Evolutionary conservation across 768 basidiomycete species (phyloP).

Genomic region (Gelatoporia subvermispora): DNA sequence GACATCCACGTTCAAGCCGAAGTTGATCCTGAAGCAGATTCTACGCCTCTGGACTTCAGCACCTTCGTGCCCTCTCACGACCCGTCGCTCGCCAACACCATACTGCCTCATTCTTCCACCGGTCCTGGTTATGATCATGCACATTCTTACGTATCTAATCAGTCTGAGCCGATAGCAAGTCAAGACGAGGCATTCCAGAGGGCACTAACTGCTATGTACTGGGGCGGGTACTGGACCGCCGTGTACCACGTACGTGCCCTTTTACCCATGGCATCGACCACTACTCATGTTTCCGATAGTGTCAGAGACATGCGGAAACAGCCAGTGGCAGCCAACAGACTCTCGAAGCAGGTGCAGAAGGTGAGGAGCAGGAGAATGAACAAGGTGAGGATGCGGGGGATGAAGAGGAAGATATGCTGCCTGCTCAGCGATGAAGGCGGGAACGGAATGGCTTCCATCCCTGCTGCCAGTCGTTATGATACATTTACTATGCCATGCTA

Average conservation of each 20-base stretch:
- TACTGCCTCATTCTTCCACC: slow-evolving; percentile 9
- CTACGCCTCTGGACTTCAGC: slow-evolving; percentile 61
- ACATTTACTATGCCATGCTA: too few relatives aligned
- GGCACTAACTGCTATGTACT: slow-evolving; percentile 78
- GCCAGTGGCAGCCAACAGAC: slow-evolving; percentile 18
- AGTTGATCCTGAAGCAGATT: slow-evolving; percentile 38
- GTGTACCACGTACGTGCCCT: slow-evolving; percentile 63
- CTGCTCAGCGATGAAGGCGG: slow-evolving; percentile 13
- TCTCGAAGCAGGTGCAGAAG: slow-evolving; percentile 25
- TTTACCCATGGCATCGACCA: background rate
- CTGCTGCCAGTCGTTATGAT: too few relatives aligned
- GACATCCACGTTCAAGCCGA: background rate
- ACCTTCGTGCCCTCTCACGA: slow-evolving; percentile 70
- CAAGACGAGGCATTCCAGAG: slow-evolving; percentile 75
- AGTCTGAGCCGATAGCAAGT: slow-evolving; percentile 38
- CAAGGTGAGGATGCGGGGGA: slow-evolving; percentile 2
- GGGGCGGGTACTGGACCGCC: slow-evolving; percentile 86
- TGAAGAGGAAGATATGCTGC: slow-evolving; percentile 15
- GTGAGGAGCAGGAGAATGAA: slow-evolving; percentile 14
- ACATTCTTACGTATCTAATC: slow-evolving; percentile 27
- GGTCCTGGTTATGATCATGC: slow-evolving; percentile 19
- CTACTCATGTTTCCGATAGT: background rate
- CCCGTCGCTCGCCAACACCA: slow-evolving; percentile 45
- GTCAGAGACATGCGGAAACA: slow-evolving; percentile 7
- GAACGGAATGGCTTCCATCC: background rate